These are phyloP conservation scores for Sugiyamaella americana DNA, from an alignment of 805 yeast species.

Conservation along the genomic window DNA sequence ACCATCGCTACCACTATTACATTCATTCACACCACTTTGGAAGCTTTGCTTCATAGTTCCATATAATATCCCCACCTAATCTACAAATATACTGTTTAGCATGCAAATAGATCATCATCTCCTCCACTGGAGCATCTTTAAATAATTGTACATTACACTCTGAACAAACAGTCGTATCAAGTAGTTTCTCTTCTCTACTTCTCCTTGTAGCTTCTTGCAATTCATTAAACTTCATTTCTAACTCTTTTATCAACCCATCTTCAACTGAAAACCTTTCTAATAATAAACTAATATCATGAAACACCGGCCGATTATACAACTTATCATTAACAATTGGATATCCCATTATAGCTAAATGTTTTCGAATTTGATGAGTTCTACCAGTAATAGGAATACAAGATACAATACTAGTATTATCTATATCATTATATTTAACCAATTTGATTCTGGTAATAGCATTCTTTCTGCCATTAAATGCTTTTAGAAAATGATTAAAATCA, in stretches of 20 bases:
- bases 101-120: constrained; percentile 75
- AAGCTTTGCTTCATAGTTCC: background rate
- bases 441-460: constrained; percentile 62
- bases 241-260: no score
- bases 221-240: no score
- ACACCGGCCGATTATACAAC: constrained; percentile 62
- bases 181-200: no score
- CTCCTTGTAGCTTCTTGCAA: no score
- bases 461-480: constrained; percentile 32
- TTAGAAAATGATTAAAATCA: constrained; percentile 33
- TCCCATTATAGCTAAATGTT: constrained; percentile 80
- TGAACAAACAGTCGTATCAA: no score
- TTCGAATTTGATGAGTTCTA: constrained; percentile 90
- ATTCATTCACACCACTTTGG: no score
- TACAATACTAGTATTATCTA: constrained; percentile 51
- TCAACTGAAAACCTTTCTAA: constrained; percentile 30
- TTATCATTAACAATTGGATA: constrained; percentile 89
- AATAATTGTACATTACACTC: constrained; percentile 60
- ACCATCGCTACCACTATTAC: no score
- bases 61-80: background rate
- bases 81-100: constrained; percentile 35
- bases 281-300: constrained; percentile 18
- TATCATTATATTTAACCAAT: constrained; percentile 49
- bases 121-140: constrained; percentile 73
- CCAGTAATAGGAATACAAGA: constrained; percentile 83